These are phyloP conservation scores for Neurospora cerealis DNA, from an alignment of 495 filamentous ascomycete species.

Conservation along the genomic window DNA sequence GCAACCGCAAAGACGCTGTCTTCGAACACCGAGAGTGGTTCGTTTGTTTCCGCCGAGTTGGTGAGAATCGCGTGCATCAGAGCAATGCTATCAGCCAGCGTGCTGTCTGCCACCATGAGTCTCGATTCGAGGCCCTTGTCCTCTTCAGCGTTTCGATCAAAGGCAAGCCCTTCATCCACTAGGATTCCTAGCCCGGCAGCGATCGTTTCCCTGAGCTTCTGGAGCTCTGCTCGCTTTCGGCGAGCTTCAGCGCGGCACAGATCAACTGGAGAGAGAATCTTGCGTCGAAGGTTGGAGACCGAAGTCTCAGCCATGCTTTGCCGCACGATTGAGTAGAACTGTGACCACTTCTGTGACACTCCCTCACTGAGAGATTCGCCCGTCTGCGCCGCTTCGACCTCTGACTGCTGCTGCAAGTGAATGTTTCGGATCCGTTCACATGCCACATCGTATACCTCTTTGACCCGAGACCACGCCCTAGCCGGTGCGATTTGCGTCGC, in stretches of 20 bases:
- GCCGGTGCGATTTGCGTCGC: conserved; percentile 71
- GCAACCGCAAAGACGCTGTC: conserved; percentile 52
- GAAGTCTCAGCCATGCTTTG: conserved; percentile 57
- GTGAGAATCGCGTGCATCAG: conserved; percentile 73
- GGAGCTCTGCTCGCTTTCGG: conserved; percentile 56
- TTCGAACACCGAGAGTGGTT: conserved; percentile 56
- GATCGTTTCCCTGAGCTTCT: conserved; percentile 59
- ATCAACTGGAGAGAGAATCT: conserved; percentile 60
- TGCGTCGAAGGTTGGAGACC: conserved; percentile 46
- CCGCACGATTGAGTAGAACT: conserved; percentile 73
- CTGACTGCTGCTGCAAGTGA: conserved; percentile 13
- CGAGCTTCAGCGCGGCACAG: conserved; percentile 58
- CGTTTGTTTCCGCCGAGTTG: conserved; percentile 15
- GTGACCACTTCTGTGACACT: conserved; percentile 50
- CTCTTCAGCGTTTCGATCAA: conserved; percentile 36
- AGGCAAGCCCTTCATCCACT: conserved; percentile 67
- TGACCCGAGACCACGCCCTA: conserved; percentile 55
- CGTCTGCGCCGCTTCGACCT: background rate
- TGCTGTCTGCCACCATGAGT: conserved; percentile 54
- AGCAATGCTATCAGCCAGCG: conserved; percentile 59
- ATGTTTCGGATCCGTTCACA: conserved; percentile 25
- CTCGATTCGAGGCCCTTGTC: conserved; percentile 57
- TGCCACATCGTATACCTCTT: conserved; percentile 52
- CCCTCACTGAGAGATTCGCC: background rate
- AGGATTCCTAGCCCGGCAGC: conserved; percentile 82